Base-by-base conservation (phyloP, 2,329 filamentous ascomycete genomes). In the Stagonosporopsis tanaceti region DNA sequence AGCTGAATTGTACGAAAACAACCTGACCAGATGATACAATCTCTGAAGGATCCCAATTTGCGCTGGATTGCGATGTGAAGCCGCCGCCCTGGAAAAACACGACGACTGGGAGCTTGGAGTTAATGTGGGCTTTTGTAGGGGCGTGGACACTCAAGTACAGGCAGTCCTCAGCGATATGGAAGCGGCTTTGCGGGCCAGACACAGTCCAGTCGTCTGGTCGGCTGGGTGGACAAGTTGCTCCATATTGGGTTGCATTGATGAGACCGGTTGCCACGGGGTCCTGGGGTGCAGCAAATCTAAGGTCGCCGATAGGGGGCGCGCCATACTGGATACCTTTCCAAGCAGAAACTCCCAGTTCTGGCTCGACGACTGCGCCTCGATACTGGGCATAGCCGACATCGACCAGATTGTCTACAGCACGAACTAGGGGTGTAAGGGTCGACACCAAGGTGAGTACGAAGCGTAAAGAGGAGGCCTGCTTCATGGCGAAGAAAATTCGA, bases 291-390 rank as follows among this genome's bases (percentile, higher is more conserved):
- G 81, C 79, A 68, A 92, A 93, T 25, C 91, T 83, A 58, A 91
- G 71, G 6, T 84, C 66, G 1, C 87, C 88, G 2, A 89, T 54
- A 0, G 91, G 91, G 14, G 90, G 80, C 5, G 88, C 87, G 1
- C 89, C 90, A 76, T 86, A 94, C 47, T 89, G 84, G 44, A 93
- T 84, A 1, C 89, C 90, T 9, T 92, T 81, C 89, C 89, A 93
- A 73, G 89, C 82, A 0, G 84, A 87, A 34, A 91, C 78, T 1
- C 86, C 87, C 61, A 84, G 84, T 28, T 47, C 15, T 1, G 57
- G 34, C 0, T 76, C 62, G 1, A 82, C 77, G 1, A 78, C 69
- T 1, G 77, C 71, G n/a, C 90, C 90, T 52, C 81, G 72, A 67
- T 92, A 91, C 17, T 79, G 82, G 15, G 86, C 82, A 70, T 92